Base-by-base conservation (phyloP, 2,329 filamentous ascomycete genomes). In the Xylariaceae sp. region DNA sequence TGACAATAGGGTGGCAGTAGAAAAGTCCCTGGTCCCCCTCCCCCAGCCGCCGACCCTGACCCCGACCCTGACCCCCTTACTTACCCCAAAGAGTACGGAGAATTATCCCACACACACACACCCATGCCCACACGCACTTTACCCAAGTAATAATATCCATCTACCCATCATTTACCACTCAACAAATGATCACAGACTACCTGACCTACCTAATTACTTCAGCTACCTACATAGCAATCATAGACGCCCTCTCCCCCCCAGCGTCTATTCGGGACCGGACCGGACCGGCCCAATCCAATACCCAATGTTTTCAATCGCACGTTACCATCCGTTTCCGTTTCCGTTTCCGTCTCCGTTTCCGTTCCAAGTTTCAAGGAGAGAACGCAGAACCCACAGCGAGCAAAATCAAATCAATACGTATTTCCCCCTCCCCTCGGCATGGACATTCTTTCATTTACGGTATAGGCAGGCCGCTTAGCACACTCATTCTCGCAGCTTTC, bases 401-500 rank as follows among this genome's bases (percentile, higher is more conserved):
- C 37, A 53, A 56, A 54, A 19, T 19, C 19, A 19, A 19, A 19
- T 19, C 19, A 19, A 19, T 19, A 19, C 19, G 19, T 19, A 19
- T 19, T 19, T 19, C 19, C 19, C 19, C 19, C 19, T 19, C 19
- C 19, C 19, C 19, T 1, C 19, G 19, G 19, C 19, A 19, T 19
- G 50, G 9, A 50, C 35, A 31, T 34, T 41, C 31, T 19, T 11
- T 30, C 44, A n/a, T 41, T 42, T 49, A 27, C n/a, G 26, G 45
- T 45, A 30, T 12, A 19, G 7, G 34, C 34, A 34, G 32, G 5
- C 3, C 12, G 34, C 41, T 44, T 32, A 47, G 35, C 37, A 59
- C 48, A 48, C 44, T 53, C 50, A 53, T 45, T 42, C 32, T 51
- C 56, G 35, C 34, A 44, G 39, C 2, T 51, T 26, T 51, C 19